Evolutionary conservation across 441 rosid genomes (phyloP), one percentile per base, ranked within the genome.

Genomic region (Arabidopsis hybrid): DNA sequence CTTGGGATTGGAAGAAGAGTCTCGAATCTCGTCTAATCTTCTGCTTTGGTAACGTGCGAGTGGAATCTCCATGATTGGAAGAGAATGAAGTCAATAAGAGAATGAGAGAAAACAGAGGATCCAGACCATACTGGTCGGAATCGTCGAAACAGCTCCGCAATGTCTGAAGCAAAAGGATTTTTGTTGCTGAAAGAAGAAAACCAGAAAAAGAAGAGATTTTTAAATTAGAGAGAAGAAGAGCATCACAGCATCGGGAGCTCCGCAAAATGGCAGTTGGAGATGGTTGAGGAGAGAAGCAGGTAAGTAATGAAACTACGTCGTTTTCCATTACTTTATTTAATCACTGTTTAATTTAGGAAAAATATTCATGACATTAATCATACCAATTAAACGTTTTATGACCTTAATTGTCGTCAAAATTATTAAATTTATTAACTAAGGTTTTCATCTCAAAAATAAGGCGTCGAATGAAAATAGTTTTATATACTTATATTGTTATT

Each of bases 21-120:
- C 75, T 69, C 16, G 78, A 36, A 67, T 47, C 31, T 84, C 85
- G 69, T 84, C 87, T 40, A 79, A 67, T 7, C 83, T 78, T 34
- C 82, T 3, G 79, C 58, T 79, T 29, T 80, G 89, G 81, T 74
- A 89, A 80, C 78, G 81, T 29, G 76, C 78, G 14, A 87, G 76
- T 4, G 91, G 87, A 52, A 86, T 49, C 80, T 91, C 98, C 98
- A 93, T 91, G 70, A 52, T 42, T 56, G n/a, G 64, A 62, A 61
- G 12, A 47, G 4, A 68, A 16, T n/a, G 68, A n/a, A 63, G 2
- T 62, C 39, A 73, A 32, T 38, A n/a, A 64, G 18, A 65, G 17
- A 32, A 65, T 8, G 5, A 14, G 69, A 46, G 35, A 17, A 53
- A 64, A 51, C 43, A 59, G 60, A 60, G 50, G 60, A 74, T 60